Evolutionary conservation across 2,329 filamentous ascomycete genomes (phyloP).

Genomic region (Phoma sp.): DNA sequence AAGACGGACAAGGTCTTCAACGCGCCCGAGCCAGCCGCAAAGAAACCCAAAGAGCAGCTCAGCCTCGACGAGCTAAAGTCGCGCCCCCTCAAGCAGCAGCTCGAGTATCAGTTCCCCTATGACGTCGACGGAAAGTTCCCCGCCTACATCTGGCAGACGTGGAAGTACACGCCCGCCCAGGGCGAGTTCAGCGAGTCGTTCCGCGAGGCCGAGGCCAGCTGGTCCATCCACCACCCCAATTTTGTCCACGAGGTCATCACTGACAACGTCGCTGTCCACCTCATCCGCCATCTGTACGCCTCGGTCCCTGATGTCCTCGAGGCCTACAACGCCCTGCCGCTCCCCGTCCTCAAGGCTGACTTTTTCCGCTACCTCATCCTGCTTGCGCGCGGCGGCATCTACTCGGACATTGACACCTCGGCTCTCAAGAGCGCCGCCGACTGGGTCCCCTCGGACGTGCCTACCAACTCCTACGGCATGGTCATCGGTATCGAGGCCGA

Average conservation of each 20-base stretch:
- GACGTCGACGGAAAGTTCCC: conserved; percentile 88
- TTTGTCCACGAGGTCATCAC: conserved; percentile 98
- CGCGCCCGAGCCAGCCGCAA: conserved; percentile 38
- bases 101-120: conserved; percentile 94
- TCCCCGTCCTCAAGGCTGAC: conserved; percentile 65
- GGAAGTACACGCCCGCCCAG: conserved; percentile 84
- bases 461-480: conserved; percentile 79
- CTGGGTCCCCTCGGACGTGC: conserved; percentile 83
- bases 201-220: conserved; percentile 84
- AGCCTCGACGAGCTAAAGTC: conserved; percentile 72
- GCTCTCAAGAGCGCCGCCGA: conserved; percentile 82
- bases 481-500: conserved; percentile 97
- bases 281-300: conserved; percentile 86
- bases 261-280: conserved; percentile 81
- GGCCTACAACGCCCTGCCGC: conserved; percentile 57
- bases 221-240: conserved; percentile 83
- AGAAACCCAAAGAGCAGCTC: conserved; percentile 63
- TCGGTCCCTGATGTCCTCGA: conserved; percentile 61
- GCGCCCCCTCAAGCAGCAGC: conserved; percentile 77
- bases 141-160: conserved; percentile 99
- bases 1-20: conserved; percentile 37
- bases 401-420: conserved; percentile 82
- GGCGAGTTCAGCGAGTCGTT: conserved; percentile 76
- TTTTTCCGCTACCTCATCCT: conserved; percentile 74
- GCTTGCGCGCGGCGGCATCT: conserved; percentile 79